phyloP scores from a whole-genome alignment of 345 rosid species.

The Aquilaria malaccensis region DNA sequence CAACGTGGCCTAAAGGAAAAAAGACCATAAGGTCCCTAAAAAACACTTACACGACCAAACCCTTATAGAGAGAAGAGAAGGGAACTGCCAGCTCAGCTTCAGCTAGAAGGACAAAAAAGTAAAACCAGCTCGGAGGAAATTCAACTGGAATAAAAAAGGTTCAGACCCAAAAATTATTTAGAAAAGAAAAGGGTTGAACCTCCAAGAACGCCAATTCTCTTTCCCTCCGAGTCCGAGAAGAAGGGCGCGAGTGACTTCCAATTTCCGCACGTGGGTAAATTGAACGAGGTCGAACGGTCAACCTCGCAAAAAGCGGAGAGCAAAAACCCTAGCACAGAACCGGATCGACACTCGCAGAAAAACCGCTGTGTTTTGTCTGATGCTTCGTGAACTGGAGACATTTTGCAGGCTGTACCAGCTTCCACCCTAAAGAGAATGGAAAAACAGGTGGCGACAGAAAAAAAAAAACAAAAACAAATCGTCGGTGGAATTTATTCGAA shows the following conservation, averaged over 20 bases:
- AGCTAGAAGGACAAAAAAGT: no score
- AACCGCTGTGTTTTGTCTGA: neutral
- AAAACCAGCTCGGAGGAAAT: no score
- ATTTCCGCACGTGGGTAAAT: constrained; percentile 7
- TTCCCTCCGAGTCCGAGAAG: no score
- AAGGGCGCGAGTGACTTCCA: neutral
- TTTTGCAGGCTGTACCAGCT: neutral
- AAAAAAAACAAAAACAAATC: neutral
- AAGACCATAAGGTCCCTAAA: no score
- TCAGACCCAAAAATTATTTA: no score
- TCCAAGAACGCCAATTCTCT: no score
- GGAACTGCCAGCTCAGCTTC: no score
- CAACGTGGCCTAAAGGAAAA: no score
- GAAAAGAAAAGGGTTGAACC: no score
- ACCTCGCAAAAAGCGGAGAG: constrained; percentile 14
- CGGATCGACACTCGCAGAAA: constrained; percentile 4
- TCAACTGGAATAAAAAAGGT: no score
- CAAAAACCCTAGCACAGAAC: constrained; percentile 9
- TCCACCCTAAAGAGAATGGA: neutral
- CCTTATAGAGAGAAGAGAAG: no score
- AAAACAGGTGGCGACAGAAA: neutral
- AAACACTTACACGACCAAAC: no score
- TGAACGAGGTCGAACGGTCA: constrained; percentile 18
- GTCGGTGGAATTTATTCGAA: neutral
- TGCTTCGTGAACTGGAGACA: neutral